These are phyloP conservation scores for Borealophlyctis nickersoniae DNA, from an alignment of 192 early-diverging fungal genomes.

Conservation along the genomic window DNA sequence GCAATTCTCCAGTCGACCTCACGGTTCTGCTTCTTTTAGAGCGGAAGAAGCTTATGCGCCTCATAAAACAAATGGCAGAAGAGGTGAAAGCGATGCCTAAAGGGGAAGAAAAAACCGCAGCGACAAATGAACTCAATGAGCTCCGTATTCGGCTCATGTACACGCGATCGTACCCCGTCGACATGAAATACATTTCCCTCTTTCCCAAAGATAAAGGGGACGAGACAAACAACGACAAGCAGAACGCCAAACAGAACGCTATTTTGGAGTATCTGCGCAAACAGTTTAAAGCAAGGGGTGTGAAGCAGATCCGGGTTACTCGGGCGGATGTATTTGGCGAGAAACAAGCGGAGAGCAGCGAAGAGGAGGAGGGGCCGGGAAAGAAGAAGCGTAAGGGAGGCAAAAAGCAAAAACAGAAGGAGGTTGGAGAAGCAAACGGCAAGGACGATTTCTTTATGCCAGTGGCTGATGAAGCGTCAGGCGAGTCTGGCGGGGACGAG, in stretches of 20 bases:
- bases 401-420: no score
- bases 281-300: no score
- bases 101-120: not conserved
- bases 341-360: not conserved
- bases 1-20: not conserved
- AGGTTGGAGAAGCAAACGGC: not conserved
- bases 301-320: no score
- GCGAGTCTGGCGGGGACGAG: no score
- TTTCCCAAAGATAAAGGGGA: conserved; percentile 23
- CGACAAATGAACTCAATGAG: conserved; percentile 8
- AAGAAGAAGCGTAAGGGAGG: no score
- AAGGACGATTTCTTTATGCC: not conserved
- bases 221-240: not conserved
- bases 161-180: conserved; percentile 31
- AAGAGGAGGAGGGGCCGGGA: not conserved
- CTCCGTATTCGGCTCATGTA: conserved; percentile 22
- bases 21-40: conserved; percentile 19
- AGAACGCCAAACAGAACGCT: no score
- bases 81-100: not conserved
- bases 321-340: not conserved
- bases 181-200: conserved; percentile 45
- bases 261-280: no score
- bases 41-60: conserved; percentile 27
- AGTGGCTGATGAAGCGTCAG: not conserved
- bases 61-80: conserved; percentile 14